phyloP scores from a whole-genome alignment of 345 rosid species.

The Heritiera littoralis region DNA sequence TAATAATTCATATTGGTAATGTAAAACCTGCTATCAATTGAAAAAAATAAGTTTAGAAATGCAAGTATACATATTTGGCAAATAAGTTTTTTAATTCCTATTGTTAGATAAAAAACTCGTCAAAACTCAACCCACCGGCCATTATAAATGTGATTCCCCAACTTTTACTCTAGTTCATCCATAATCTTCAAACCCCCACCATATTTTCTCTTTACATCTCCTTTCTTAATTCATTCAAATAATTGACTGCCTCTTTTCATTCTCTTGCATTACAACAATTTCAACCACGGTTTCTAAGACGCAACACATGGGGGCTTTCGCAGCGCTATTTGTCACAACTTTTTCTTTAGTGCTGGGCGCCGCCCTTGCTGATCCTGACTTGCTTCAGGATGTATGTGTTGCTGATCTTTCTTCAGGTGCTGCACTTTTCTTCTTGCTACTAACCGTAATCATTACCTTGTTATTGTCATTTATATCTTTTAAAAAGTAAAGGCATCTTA shows the following conservation, averaged over 20 bases:
- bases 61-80: no score
- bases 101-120: no score
- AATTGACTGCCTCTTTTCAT: neutral
- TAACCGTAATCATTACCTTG: neutral
- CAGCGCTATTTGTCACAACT: slow-evolving; percentile 23
- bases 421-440: neutral
- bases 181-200: neutral
- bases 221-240: neutral
- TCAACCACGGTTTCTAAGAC: neutral
- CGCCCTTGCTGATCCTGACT: slow-evolving; percentile 55
- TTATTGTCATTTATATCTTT: neutral
- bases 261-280: neutral
- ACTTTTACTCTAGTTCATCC: slow-evolving; percentile 9
- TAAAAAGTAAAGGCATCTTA: no score
- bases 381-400: slow-evolving; percentile 87
- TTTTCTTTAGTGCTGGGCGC: slow-evolving; percentile 36
- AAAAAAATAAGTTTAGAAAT: no score
- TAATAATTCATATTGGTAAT: no score
- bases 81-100: no score
- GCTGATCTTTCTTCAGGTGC: slow-evolving; percentile 65
- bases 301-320: slow-evolving; percentile 10
- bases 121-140: neutral
- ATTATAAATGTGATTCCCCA: slow-evolving; percentile 5
- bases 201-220: neutral
- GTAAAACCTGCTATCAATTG: no score